Percentiles rank a stretch among this genome's conserved stretches.
Conservation (phyloP, 768 basidiomycete genomes). For the Tricholoma sp. region DNA sequence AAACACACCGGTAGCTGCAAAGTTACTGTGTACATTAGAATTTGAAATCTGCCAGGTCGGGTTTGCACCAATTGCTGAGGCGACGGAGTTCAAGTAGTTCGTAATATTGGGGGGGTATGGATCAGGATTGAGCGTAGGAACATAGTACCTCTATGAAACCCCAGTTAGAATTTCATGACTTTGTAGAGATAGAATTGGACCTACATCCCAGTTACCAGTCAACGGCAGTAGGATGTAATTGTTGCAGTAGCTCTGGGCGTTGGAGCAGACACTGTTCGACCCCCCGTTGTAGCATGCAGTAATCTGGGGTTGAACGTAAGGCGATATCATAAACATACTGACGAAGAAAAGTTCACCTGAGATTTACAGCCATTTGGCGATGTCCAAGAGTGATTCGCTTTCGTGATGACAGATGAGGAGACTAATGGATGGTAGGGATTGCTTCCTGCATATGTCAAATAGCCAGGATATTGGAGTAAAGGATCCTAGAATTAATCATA, state of each 20-base stretch:
- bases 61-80: too few species aligned
- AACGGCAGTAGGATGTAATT: conserved; percentile 47
- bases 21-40: too few species aligned
- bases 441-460: conserved; percentile 46
- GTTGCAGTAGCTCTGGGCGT: conserved; percentile 57
- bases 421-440: conserved; percentile 59
- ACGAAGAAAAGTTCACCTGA: conserved; percentile 26
- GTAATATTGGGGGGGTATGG: too few species aligned
- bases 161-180: too few species aligned
- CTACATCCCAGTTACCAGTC: conserved; percentile 49
- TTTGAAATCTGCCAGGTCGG: too few species aligned
- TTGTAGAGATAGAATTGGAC: too few species aligned
- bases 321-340: neutral
- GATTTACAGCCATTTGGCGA: conserved; percentile 42
- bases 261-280: conserved; percentile 47
- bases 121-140: too few species aligned
- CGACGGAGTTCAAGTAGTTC: too few species aligned
- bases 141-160: too few species aligned
- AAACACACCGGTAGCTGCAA: too few species aligned
- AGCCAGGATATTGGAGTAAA: conserved; percentile 53
- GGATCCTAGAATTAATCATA: conserved; percentile 24
- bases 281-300: too few species aligned
- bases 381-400: conserved; percentile 40
- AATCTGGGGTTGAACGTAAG: conserved; percentile 34
- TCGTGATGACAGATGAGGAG: conserved; percentile 31